Evolutionary conservation across 495 filamentous ascomycete species (phyloP).

Genomic region (Rostrohypoxylon terebratum): DNA sequence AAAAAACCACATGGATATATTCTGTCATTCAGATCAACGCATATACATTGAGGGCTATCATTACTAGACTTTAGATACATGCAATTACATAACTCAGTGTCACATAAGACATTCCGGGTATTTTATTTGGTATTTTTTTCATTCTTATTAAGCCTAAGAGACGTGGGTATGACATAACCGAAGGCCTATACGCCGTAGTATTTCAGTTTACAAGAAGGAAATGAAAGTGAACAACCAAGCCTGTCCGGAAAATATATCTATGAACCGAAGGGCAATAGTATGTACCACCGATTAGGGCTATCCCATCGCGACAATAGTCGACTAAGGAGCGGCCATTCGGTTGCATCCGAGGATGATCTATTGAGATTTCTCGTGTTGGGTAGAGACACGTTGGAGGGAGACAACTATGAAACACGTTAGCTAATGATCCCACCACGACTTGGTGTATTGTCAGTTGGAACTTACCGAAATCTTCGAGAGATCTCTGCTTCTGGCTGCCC

Average conservation of each 20-base stretch:
- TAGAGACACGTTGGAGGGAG: constrained; percentile 85
- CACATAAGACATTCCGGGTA: constrained; percentile 15
- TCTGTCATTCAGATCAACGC: neutral
- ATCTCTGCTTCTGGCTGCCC: constrained; percentile 78
- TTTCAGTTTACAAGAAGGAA: constrained; percentile 60
- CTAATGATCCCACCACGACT: constrained; percentile 45
- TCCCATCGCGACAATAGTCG: constrained; percentile 31
- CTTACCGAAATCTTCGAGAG: constrained; percentile 88
- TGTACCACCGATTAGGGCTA: constrained; percentile 46
- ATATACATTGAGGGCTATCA: constrained; percentile 2
- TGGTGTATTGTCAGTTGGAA: constrained; percentile 28
- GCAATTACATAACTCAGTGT: neutral
- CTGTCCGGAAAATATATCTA: constrained; percentile 44
- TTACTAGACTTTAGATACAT: neutral
- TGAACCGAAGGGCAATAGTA: constrained; percentile 51
- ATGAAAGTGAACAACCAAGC: constrained; percentile 52
- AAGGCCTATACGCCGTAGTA: constrained; percentile 51
- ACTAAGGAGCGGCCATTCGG: constrained; percentile 8
- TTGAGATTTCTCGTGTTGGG: constrained; percentile 81
- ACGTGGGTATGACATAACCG: constrained; percentile 54
- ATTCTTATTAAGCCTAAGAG: constrained; percentile 54
- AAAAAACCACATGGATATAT: neutral
- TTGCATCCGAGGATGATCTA: constrained; percentile 56
- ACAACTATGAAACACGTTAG: constrained; percentile 67
- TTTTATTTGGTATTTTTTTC: constrained; percentile 46